phyloP scores from a whole-genome alignment of 148 eudicot genomes.

The Chenopodium album region DNA sequence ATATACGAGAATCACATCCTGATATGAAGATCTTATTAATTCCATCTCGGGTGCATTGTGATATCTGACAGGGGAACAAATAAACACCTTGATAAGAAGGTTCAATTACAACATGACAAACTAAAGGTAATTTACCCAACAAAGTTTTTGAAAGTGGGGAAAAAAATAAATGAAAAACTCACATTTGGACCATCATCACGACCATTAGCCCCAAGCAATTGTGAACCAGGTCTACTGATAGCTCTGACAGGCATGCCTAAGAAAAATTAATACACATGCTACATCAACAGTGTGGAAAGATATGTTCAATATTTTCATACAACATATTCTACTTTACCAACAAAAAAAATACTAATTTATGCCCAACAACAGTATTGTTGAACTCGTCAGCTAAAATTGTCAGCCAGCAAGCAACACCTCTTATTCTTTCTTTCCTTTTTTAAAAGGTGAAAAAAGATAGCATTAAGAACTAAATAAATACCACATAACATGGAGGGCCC shows the following conservation, averaged over 20 bases:
- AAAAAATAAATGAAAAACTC: constrained; percentile 27
- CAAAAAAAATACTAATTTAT: not conserved
- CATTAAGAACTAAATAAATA: not conserved
- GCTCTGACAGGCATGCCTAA: constrained; percentile 59
- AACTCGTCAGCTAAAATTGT: not conserved
- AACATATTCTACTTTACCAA: not conserved
- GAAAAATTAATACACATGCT: constrained; percentile 3
- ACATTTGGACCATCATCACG: constrained; percentile 81
- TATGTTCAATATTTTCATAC: not conserved
- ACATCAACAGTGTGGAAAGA: not conserved
- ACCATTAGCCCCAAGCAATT: constrained; percentile 68
- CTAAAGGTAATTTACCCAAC: not conserved
- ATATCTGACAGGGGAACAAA: constrained; percentile 47
- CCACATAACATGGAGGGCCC: not conserved
- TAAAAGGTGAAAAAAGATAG: not conserved
- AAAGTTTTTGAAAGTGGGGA: not conserved
- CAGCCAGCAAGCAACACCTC: constrained; percentile 7
- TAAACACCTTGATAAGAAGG: constrained; percentile 17
- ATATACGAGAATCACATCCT: constrained; percentile 66
- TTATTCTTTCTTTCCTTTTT: not conserved
- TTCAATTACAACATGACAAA: not conserved
- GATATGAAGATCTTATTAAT: constrained; percentile 63
- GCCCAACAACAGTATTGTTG: not conserved
- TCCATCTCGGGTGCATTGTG: constrained; percentile 59
- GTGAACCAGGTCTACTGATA: constrained; percentile 66